Evolutionary conservation across 345 rosid species (phyloP), one percentile per base, ranked within the genome.

Genomic region (Passiflora organensis): DNA sequence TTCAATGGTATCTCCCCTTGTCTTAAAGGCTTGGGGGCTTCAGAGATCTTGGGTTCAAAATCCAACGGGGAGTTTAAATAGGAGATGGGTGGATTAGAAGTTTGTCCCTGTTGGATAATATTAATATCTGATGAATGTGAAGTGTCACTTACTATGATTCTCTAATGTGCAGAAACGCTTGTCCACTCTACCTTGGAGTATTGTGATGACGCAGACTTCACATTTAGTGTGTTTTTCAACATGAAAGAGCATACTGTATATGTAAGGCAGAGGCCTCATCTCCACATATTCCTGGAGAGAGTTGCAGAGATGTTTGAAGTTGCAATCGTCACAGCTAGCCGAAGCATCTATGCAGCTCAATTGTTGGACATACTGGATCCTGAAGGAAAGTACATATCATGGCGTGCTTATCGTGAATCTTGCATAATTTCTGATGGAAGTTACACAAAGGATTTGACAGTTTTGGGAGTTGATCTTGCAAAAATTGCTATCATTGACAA

Each of bases 401-500:
- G 67, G 24, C 78, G 87, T 34, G 76, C 77, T 66, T 90, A 87
- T 74, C 97, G 94, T 1, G 95, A 90, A 65, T 85, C 97, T 3
- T 90, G 95, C 81, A 80, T 83, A 67, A 79, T 83, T 70, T 77
- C 72, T 24, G 94, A 87, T 58, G 97, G 94, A 72, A 83, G 80
- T 65, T 87, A 90, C 81, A 90, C 91, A 17, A 90, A 90, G 78
- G 97, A 90, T 74, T 77, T 90, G 81, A 83, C 86, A 64, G 79
- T 90, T 63, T 76, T 90, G 73, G 97, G 94, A 68, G 80, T 90
- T 74, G 97, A 90, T 77, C 84, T 87, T 51, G 91, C 97, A 60
- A 87, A 90, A 75, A 85, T 90, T 76, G 95, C 94, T 47, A 85
- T 90, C 48, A 74, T 90, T 83, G 97, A 90, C 75, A 90, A 90